Evolutionary conservation across 331 rosid species (phyloP).

Genomic region (Telfairia occidentalis): DNA sequence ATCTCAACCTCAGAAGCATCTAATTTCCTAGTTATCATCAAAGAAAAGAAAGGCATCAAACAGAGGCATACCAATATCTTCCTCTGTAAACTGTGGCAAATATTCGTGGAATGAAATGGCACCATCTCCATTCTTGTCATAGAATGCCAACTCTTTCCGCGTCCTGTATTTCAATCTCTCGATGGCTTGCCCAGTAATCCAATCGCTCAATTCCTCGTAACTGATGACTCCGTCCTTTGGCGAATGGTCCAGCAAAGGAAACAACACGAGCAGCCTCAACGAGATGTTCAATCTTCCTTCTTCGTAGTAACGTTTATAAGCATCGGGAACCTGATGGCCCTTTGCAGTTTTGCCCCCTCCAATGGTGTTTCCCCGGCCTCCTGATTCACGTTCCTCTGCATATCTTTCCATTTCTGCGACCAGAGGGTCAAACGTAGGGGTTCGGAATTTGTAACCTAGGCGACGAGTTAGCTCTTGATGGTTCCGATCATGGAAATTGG

Average conservation of each 20-base stretch:
- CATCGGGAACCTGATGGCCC: slow-evolving; percentile 17
- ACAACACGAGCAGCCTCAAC: slow-evolving; percentile 42
- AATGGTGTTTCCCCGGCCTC: not conserved
- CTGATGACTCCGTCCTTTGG: slow-evolving; percentile 41
- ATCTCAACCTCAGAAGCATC: not conserved
- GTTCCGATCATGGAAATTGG: not conserved
- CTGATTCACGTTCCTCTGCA: not conserved
- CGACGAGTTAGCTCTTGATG: slow-evolving; percentile 29
- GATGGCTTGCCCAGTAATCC: slow-evolving; percentile 37
- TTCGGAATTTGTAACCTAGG: slow-evolving; percentile 32
- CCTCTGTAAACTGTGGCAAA: slow-evolving; percentile 42
- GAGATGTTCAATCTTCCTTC: slow-evolving; percentile 49
- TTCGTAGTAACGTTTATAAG: slow-evolving; percentile 17
- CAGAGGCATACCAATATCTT: slow-evolving; percentile 41
- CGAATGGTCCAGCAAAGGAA: slow-evolving; percentile 52
- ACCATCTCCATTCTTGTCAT: slow-evolving; percentile 41
- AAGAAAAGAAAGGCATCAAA: not conserved
- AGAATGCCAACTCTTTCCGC: slow-evolving; percentile 23
- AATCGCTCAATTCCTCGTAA: slow-evolving; percentile 38
- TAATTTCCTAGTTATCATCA: not conserved
- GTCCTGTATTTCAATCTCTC: slow-evolving; percentile 41
- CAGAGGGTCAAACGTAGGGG: slow-evolving; percentile 41
- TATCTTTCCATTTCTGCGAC: slow-evolving; percentile 19
- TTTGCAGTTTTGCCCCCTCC: not conserved
- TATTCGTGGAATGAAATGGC: slow-evolving; percentile 50